A percentile compares a stretch with the other conserved stretches of the same genome.
These are phyloP conservation scores for Acacia confusa DNA, from an alignment of 306 rosid genomes.

Conservation along the genomic window DNA sequence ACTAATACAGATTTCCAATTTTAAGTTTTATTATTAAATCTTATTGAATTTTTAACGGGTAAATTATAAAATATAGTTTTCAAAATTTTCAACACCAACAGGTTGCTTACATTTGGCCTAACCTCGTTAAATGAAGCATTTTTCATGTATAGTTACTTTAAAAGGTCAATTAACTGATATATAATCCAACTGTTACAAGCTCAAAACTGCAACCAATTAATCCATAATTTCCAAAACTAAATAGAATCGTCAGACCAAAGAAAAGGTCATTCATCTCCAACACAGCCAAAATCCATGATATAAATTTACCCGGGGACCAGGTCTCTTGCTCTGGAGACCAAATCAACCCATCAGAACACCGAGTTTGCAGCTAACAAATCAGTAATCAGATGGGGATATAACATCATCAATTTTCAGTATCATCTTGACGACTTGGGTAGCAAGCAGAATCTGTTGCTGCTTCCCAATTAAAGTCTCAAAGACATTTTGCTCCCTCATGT, in stretches of 20 bases:
- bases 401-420: conserved; percentile 95
- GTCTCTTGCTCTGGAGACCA: conserved; percentile 31
- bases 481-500: conserved; percentile 90
- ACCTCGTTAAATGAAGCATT: too few relatives aligned
- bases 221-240: not conserved
- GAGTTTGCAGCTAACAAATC: conserved; percentile 24
- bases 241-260: conserved; percentile 16
- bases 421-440: conserved; percentile 98
- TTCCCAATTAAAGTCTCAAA: conserved; percentile 93
- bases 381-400: conserved; percentile 71
- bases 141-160: too few relatives aligned
- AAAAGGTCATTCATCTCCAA: conserved; percentile 24
- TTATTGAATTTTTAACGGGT: too few relatives aligned
- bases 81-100: too few relatives aligned
- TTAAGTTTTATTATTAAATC: too few relatives aligned
- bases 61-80: too few relatives aligned
- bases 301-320: conserved; percentile 28
- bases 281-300: conserved; percentile 42
- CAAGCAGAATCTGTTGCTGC: conserved; percentile 90
- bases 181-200: not conserved
- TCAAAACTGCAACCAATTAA: not conserved
- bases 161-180: too few relatives aligned
- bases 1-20: too few relatives aligned
- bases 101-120: too few relatives aligned
- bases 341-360: conserved; percentile 25